Base-by-base conservation (phyloP, 495 filamentous ascomycete genomes). In the Trypethelium eluteriae region DNA sequence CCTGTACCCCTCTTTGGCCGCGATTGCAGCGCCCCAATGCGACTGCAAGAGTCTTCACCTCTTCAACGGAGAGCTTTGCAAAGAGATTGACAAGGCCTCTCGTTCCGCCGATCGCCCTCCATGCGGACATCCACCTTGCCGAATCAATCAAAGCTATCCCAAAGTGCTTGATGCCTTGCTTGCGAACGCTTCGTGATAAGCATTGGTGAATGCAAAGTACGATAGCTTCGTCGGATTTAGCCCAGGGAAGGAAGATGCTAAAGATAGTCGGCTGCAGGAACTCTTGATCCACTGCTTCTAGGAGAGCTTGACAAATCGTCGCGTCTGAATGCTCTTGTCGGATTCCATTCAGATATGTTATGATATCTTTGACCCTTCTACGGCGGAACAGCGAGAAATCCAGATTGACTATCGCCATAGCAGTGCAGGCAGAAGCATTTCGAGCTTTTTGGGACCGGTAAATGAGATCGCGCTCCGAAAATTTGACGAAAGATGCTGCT, bases 61-160 rank as follows among this genome's bases (percentile, higher is more conserved):
- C 70, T 62, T 12, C 63, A 2, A 72, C 70, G 36, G 70, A 72
- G 47, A 66, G 65, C 34, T 41, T 41, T 56, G 70, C 64, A 25
- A 71, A 49, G 59, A 71, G 47, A 64, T 62, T 34, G 39, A 71
- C 62, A 62, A 72, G 62, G 25, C 69, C 69, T 53, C 64, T 44
- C 38, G 63, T 67, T 50, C 70, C 70, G 35, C 69, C 69, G 5
- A 65, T 62, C 2, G 61, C 61, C 14, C 50, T 64, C 70, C 70
- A 72, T 46, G 49, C 61, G 11, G 53, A 38, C 53, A 64, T 38
- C 70, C 70, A 72, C 53, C 53, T 41, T 38, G 41, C 1, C 41
- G 41, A 16, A 46, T 46, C 16, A 0, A 16, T 46, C 41, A 46
- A 16, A 46, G 41, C 41, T 46, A 9, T 46, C 7, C 41, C 41